Percentiles rank a stretch among this genome's conserved stretches.
phyloP scores from a whole-genome alignment of 2,329 filamentous ascomycete genomes.

The Clonostachys byssicola region DNA sequence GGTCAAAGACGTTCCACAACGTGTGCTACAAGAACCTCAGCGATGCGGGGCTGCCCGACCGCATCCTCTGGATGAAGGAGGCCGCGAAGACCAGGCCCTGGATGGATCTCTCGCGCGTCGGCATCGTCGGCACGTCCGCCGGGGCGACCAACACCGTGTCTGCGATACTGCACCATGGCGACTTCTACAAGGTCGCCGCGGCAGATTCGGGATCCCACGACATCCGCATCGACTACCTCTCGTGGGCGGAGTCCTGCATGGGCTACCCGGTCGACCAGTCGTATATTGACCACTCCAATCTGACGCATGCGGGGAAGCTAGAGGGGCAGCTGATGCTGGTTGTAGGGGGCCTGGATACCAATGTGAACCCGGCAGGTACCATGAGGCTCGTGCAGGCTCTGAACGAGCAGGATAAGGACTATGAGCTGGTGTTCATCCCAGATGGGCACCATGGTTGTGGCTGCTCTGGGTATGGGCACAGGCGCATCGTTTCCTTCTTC shows the following conservation, averaged over 20 bases:
- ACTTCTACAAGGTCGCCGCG: constrained; percentile 18
- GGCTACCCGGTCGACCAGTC: constrained; percentile 20
- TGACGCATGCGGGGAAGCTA: constrained; percentile 18
- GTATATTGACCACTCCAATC: constrained; percentile 17
- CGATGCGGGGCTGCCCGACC: too few species aligned
- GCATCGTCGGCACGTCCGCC: constrained; percentile 18
- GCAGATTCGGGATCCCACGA: constrained; percentile 21
- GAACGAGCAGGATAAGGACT: too few species aligned
- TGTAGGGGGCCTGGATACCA: constrained; percentile 6
- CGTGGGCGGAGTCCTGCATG: constrained; percentile 25
- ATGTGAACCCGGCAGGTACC: too few species aligned
- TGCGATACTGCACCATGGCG: constrained; percentile 16
- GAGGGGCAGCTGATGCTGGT: constrained; percentile 17
- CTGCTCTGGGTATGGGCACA: too few species aligned
- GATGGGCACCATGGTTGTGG: too few species aligned
- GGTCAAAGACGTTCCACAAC: too few species aligned
- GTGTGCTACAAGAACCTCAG: too few species aligned
- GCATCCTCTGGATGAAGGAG: too few species aligned
- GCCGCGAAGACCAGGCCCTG: too few species aligned
- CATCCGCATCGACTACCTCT: constrained; percentile 21
- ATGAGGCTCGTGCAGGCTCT: too few species aligned
- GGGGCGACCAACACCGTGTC: constrained; percentile 20
- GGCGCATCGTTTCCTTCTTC: too few species aligned
- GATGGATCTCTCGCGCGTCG: constrained; percentile 8
- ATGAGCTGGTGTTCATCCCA: too few species aligned